Base-by-base conservation (phyloP, 768 basidiomycete species). In the Phallus indusiatus region DNA sequence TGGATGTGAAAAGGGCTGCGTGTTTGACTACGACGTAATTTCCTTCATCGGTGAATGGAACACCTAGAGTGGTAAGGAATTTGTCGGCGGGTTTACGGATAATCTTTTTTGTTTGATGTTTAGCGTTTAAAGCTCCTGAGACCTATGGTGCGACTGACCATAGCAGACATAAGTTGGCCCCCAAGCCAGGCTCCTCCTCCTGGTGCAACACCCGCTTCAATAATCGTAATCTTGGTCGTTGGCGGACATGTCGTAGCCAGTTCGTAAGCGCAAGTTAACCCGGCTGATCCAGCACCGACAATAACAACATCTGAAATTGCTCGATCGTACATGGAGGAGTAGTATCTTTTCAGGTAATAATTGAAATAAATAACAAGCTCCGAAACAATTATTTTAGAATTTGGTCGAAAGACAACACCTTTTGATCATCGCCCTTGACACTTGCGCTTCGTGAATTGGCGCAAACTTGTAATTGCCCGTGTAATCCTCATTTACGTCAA, bases 181-280 rank as follows among this genome's bases (percentile, higher is more conserved):
- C 86, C 85, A 42, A 89, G 78, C 86, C 87, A 89, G 12, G 85
- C 86, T 35, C 86, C 84, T 56, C 85, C 85, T 55, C 85, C 85
- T 0, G 87, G 88, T 1, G 88, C 83, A n/a, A 90, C 87, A 63
- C 79, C 83, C 18, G 88, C 88, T 71, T 89, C 87, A 64, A 88
- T 73, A 66, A 89, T 80, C 53, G 80, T 78, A 62, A 80, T 66
- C 64, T 81, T 83, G 62, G 87, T 75, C 64, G 89, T 84, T 24
- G 87, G 88, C 14, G 84, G 80, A 42, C 14, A 14, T 51, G 69
- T 76, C 61, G 75, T 84, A 9, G 82, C 85, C 54, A 91, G 76
- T 62, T 81, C 79, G 73, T 88, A 88, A 21, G 88, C 88, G 67
- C 84, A 87, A 8, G 83, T 84, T 54, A 89, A 71, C 20, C 87